A percentile compares a stretch with the other conserved stretches of the same genome.
Evolutionary conservation across 2,329 filamentous ascomycete species (phyloP).

Genomic region (Albophoma yamanashiensis): DNA sequence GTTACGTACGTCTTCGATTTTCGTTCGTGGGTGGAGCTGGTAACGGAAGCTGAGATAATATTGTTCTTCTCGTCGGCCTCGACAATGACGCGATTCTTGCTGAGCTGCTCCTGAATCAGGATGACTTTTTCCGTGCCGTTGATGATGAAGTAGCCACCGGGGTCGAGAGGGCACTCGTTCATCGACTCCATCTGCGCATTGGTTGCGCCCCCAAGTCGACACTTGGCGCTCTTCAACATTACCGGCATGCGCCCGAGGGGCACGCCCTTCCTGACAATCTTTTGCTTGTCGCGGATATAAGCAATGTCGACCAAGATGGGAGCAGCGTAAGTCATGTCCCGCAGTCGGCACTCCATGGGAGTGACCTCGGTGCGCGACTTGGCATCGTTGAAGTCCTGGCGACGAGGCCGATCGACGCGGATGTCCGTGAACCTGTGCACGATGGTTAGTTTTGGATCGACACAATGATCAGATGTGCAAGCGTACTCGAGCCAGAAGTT

Average conservation of each 20-base stretch:
- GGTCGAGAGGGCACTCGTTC: constrained; percentile 92
- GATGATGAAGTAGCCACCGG: constrained; percentile 96
- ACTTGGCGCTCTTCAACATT: constrained; percentile 95
- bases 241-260: constrained; percentile 86
- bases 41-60: constrained; percentile 90
- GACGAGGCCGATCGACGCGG: constrained; percentile 70
- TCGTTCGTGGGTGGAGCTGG: constrained; percentile 92
- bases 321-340: constrained; percentile 96
- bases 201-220: constrained; percentile 71
- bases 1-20: constrained; percentile 97
- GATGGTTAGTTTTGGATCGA: constrained; percentile 1
- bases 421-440: constrained; percentile 65
- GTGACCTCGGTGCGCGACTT: constrained; percentile 67
- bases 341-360: constrained; percentile 89
- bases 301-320: constrained; percentile 89
- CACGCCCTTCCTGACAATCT: constrained; percentile 64
- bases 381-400: constrained; percentile 63
- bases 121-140: constrained; percentile 98
- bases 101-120: constrained; percentile 93
- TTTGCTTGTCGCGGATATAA: constrained; percentile 72
- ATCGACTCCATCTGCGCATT: constrained; percentile 83
- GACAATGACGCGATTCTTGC: constrained; percentile 98
- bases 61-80: constrained; percentile 88
- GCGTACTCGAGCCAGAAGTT: constrained; percentile 74
- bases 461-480: not conserved